A percentile compares a stretch with the other conserved stretches of the same genome.
Evolutionary conservation across 108 stramenopile genomes (phyloP).

Genomic region (Skeletonema costatum): DNA sequence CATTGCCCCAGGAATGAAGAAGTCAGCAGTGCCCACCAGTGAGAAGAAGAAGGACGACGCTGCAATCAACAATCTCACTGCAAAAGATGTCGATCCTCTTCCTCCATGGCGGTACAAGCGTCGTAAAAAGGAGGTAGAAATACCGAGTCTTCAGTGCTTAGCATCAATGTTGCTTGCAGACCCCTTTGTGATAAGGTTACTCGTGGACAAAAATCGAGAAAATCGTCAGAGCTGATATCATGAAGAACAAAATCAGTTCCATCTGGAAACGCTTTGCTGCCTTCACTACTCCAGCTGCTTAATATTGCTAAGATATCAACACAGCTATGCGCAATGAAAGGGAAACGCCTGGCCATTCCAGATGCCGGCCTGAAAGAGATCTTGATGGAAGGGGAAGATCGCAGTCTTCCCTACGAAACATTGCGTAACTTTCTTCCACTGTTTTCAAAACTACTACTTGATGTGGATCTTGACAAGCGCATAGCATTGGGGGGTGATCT

Average conservation of each 20-base stretch:
- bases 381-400: conserved; percentile 34
- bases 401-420: conserved; percentile 54
- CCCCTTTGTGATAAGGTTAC: conserved; percentile 82
- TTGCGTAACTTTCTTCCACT: conserved; percentile 70
- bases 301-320: conserved; percentile 77
- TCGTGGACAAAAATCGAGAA: conserved; percentile 73
- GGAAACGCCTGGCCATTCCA: conserved; percentile 62
- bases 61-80: conserved; percentile 43
- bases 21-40: conserved; percentile 5
- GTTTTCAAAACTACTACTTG: conserved; percentile 64
- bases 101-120: conserved; percentile 60
- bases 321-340: conserved; percentile 78
- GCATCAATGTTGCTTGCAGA: conserved; percentile 85
- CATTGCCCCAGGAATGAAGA: conserved; percentile 35
- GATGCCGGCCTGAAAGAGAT: conserved; percentile 55
- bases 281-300: conserved; percentile 81
- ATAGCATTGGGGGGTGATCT: conserved; percentile 69
- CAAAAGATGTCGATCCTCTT: conserved; percentile 46
- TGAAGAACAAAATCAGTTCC: conserved; percentile 57
- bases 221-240: conserved; percentile 60
- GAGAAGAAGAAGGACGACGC: conserved; percentile 33
- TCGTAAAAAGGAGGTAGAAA: conserved; percentile 49
- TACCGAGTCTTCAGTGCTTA: conserved; percentile 77
- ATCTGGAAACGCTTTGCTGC: conserved; percentile 59
- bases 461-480: conserved; percentile 75